Conservation (phyloP, 148 eudicot species). For the Dianthus caryophyllus region DNA sequence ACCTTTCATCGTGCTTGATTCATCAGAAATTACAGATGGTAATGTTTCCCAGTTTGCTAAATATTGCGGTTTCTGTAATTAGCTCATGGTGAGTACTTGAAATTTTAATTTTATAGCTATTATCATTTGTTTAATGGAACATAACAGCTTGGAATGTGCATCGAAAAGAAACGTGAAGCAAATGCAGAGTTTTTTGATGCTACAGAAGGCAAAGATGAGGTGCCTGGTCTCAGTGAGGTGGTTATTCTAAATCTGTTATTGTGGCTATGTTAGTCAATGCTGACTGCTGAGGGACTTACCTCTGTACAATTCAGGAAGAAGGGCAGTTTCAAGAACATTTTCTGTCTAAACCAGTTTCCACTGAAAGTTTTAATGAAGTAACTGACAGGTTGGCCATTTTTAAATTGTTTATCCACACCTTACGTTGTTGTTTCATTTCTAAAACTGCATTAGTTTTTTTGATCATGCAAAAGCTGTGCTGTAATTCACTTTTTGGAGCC, state of each 20-base stretch:
- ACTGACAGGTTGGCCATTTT: slow-evolving; percentile 55
- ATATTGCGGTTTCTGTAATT: slow-evolving; percentile 5
- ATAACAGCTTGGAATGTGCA: slow-evolving; percentile 76
- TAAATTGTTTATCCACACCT: slow-evolving; percentile 4
- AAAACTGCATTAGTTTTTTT: too few species aligned
- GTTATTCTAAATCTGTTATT: slow-evolving; percentile 7
- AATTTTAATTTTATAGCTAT: neutral
- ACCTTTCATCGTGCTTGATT: slow-evolving; percentile 84
- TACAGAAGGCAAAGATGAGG: slow-evolving; percentile 33
- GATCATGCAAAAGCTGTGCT: neutral
- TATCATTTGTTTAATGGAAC: slow-evolving; percentile 7
- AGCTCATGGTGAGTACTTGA: neutral
- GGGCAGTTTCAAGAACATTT: slow-evolving; percentile 21
- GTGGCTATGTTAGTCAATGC: neutral
- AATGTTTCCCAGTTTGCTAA: slow-evolving; percentile 21
- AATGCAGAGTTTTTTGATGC: slow-evolving; percentile 41
- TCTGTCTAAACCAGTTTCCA: slow-evolving; percentile 17
- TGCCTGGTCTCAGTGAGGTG: slow-evolving; percentile 34
- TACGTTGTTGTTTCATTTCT: neutral
- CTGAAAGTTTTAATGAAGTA: slow-evolving; percentile 21
- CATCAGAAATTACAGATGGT: slow-evolving; percentile 97
- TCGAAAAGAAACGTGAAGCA: slow-evolving; percentile 61
- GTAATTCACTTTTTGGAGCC: neutral
- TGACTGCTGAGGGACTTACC: neutral
- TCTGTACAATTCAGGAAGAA: slow-evolving; percentile 41